A percentile compares a stretch with the other conserved stretches of the same genome.
Evolutionary conservation across 768 basidiomycete species (phyloP).

Genomic region (Daedaleopsis nitida): DNA sequence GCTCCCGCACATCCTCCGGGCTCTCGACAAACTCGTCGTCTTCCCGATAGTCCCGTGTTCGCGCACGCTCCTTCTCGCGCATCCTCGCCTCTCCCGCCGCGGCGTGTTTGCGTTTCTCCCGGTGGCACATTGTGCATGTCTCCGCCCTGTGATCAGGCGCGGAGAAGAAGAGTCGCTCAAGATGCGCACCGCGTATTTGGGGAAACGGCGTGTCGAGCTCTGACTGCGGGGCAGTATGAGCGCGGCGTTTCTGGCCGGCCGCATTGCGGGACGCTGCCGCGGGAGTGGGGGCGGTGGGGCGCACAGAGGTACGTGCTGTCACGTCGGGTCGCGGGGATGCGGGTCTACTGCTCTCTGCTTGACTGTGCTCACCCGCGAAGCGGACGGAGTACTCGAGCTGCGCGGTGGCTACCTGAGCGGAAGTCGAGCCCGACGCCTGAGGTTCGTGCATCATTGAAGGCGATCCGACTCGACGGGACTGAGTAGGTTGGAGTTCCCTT

Average conservation of each 20-base stretch:
- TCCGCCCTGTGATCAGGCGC: constrained; percentile 73
- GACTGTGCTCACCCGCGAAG: constrained; percentile 1
- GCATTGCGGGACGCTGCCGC: constrained; percentile 27
- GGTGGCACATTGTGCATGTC: constrained; percentile 69
- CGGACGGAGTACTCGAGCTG: constrained; percentile 8
- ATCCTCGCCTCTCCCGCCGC: constrained; percentile 5
- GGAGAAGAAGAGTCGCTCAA: constrained; percentile 82
- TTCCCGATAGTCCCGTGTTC: constrained; percentile 25
- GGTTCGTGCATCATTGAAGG: constrained; percentile 12
- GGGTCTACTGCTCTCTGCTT: constrained; percentile 3
- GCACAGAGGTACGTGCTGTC: background rate
- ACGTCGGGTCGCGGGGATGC: constrained; percentile 5
- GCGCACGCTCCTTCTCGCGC: constrained; percentile 28
- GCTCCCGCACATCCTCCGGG: constrained; percentile 36
- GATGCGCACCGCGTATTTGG: constrained; percentile 73
- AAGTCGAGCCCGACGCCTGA: background rate
- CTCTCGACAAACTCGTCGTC: constrained; percentile 54
- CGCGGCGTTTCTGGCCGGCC: constrained; percentile 11
- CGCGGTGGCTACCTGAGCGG: background rate
- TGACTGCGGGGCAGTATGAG: constrained; percentile 2
- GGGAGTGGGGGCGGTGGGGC: constrained; percentile 42
- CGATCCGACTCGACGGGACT: background rate
- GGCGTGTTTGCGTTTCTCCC: constrained; percentile 36
- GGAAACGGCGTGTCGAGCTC: constrained; percentile 67
- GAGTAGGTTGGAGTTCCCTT: background rate